Evolutionary conservation across 192 early-diverging fungal genomes (phyloP), one percentile per base, ranked within the genome.

Genomic region (Mortierella hygrophila): DNA sequence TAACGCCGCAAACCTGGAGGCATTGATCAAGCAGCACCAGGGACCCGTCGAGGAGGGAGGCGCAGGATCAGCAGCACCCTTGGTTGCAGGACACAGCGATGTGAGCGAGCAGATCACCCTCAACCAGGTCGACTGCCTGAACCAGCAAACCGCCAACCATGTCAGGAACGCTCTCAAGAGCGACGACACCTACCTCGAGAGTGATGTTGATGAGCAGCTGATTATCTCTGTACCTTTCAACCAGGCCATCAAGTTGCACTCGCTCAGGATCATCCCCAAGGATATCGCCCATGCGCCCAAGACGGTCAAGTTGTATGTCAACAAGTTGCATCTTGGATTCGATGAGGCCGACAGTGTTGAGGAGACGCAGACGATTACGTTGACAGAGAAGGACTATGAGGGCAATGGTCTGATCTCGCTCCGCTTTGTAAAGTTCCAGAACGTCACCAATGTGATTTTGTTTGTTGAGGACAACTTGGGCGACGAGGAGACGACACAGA

Each of bases 131-230:
- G 94, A 96, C 70, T 94, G 96, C 82, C 89, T 98, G 80, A 99
- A 99, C 93, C 94, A 97, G 79, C 91, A 93, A 76, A 93, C 93
- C 80, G 92, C 93, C 46, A 93, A 97, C 77, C 91, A 92, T 21
- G 90, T 97, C 74, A 88, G 90, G 10, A 97, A 95, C 77, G 91
- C 96, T 23, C 96, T 98, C 81, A 92, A 93, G 21, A 91, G 92
- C 46, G 94, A 93, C 72, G 93, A 92, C 16, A 87, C 91, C 3
- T 93, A 89, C 68, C 83, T 99, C 68, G 96, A 99, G 85, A 95
- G 94, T 88, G 98, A 99, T 90, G 96, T 96, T 2, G 98, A 99
- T 86, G 98, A 98, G 91, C 98, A 99, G 80, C 88, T 99, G 60
- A 94, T 99, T 52, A 91, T 98, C 46, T 92, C 92, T 38, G 88